Evolutionary conservation across 495 filamentous ascomycete genomes (phyloP).

Genomic region (Penicillium waksmanii): DNA sequence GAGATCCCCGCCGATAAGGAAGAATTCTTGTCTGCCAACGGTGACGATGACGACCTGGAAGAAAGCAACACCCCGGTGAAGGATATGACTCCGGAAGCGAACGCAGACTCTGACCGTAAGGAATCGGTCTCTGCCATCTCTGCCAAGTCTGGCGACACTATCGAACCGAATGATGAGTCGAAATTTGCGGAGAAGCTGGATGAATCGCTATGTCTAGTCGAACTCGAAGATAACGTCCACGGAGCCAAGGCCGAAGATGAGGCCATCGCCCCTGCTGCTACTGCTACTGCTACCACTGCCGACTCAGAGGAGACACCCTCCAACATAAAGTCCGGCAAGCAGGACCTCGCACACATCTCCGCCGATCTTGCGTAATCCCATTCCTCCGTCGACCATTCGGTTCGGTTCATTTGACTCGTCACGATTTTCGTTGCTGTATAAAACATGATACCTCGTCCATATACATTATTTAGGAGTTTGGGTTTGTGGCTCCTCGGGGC

Average conservation of each 20-base stretch:
- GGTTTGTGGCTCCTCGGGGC: background rate
- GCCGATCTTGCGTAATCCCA: background rate
- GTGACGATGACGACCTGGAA: slow-evolving; percentile 19
- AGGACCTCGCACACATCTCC: background rate
- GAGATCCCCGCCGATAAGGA: slow-evolving; percentile 35
- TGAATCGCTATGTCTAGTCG: background rate
- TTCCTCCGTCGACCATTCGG: background rate
- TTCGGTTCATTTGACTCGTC: background rate
- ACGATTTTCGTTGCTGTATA: slow-evolving; percentile 2
- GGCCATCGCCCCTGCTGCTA: background rate
- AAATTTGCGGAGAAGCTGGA: background rate
- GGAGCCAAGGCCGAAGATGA: background rate
- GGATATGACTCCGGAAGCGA: background rate
- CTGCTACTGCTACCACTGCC: background rate
- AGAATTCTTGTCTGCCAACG: slow-evolving; percentile 53
- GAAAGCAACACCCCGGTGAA: slow-evolving; percentile 4
- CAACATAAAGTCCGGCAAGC: background rate
- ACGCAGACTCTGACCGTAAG: slow-evolving; percentile 1
- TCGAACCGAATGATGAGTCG: background rate
- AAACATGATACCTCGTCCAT: slow-evolving; percentile 5
- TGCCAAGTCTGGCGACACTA: background rate
- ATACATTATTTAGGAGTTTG: slow-evolving; percentile 1
- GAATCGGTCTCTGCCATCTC: slow-evolving; percentile 1
- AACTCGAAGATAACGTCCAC: slow-evolving; percentile 1
- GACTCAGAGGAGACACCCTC: background rate